phyloP scores from a whole-genome alignment of 352 stramenopile genomes.

The Thalassiosira livingstoniorum region DNA sequence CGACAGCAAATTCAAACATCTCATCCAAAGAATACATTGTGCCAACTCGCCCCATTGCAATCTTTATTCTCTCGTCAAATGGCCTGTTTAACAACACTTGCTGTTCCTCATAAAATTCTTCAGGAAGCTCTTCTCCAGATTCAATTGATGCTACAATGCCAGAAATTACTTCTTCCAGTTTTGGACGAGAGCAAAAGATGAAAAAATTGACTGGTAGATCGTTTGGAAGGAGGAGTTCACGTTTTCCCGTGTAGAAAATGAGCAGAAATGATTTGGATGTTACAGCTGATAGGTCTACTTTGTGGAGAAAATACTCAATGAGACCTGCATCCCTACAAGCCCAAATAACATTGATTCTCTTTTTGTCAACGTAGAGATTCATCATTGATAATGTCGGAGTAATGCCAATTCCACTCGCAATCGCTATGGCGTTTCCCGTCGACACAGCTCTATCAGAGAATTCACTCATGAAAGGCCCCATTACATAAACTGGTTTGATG shows the following conservation, averaged over 20 bases:
- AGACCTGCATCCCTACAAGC: constrained; percentile 18
- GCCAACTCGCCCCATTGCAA: constrained; percentile 4
- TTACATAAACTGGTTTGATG: background rate
- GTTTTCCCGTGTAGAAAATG: constrained; percentile 32
- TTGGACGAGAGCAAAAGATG: constrained; percentile 13
- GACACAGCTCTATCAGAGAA: constrained; percentile 22
- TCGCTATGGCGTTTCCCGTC: constrained; percentile 7
- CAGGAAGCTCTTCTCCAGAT: background rate
- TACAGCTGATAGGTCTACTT: constrained; percentile 4
- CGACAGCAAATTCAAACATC: constrained; percentile 24
- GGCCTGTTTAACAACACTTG: background rate
- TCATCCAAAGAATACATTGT: constrained; percentile 5
- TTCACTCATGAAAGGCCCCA: background rate
- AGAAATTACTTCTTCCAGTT: constrained; percentile 16
- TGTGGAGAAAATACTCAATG: constrained; percentile 24
- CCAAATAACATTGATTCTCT: constrained; percentile 25
- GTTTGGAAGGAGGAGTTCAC: constrained; percentile 12
- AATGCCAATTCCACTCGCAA: constrained; percentile 25
- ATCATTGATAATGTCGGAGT: constrained; percentile 19
- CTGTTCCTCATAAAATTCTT: constrained; percentile 10
- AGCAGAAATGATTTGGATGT: constrained; percentile 3
- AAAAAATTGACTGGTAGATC: constrained; percentile 13
- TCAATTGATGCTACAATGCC: constrained; percentile 24
- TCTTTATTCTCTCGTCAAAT: constrained; percentile 17
- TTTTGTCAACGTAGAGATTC: constrained; percentile 4